Evolutionary conservation across 768 basidiomycete species (phyloP).

Genomic region (Psilocybe cubensis): DNA sequence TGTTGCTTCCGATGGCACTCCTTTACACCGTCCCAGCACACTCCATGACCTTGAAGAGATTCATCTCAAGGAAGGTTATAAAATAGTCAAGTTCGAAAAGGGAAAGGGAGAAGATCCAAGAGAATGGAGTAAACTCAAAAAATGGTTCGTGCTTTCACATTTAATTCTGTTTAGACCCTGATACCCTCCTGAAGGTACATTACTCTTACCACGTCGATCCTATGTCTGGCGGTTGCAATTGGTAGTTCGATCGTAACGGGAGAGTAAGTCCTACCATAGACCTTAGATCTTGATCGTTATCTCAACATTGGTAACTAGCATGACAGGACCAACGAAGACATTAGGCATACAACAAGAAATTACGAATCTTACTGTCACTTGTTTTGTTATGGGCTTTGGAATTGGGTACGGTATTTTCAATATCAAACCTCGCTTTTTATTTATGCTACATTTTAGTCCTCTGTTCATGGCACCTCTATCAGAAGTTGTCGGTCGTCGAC

Average conservation of each 20-base stretch:
- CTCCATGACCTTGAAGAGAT: slow-evolving; percentile 20
- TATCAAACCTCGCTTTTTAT: slow-evolving; percentile 14
- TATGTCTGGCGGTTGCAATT: slow-evolving; percentile 40
- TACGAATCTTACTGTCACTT: slow-evolving; percentile 44
- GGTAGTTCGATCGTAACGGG: slow-evolving; percentile 45
- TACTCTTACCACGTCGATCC: slow-evolving; percentile 35
- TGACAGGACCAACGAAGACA: slow-evolving; percentile 34
- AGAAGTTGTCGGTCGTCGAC: slow-evolving; percentile 40
- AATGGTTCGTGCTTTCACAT: slow-evolving; percentile 33
- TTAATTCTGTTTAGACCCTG: background rate
- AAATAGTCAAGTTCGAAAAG: slow-evolving; percentile 27
- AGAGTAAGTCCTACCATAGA: slow-evolving; percentile 32
- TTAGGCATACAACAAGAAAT: slow-evolving; percentile 39
- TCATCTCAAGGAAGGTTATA: slow-evolving; percentile 23
- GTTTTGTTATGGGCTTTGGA: slow-evolving; percentile 47
- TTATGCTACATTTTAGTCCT: slow-evolving; percentile 32
- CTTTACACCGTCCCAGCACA: slow-evolving; percentile 3
- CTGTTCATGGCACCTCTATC: slow-evolving; percentile 44
- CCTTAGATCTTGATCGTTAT: background rate
- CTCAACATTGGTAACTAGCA: no score
- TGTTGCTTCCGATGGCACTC: background rate
- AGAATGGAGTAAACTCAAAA: slow-evolving; percentile 34
- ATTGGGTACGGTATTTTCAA: slow-evolving; percentile 30
- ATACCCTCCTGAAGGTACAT: slow-evolving; percentile 31
- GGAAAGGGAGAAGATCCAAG: slow-evolving; percentile 37